Evolutionary conservation across 2,329 filamentous ascomycete genomes (phyloP).

Genomic region (Colletotrichum graminicola): DNA sequence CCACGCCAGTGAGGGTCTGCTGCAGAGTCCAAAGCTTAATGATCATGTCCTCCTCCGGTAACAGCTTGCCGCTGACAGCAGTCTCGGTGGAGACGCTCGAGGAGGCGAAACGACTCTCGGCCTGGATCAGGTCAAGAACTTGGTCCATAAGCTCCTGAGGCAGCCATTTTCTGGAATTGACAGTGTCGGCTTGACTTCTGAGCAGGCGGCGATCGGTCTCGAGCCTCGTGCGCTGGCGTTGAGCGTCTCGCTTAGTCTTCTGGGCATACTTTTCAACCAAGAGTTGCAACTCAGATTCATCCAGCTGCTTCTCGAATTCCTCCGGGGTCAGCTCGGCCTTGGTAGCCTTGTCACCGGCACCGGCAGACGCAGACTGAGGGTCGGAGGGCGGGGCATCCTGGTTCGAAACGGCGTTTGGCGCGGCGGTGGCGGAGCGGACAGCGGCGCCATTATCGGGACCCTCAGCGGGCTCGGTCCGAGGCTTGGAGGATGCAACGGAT

Average conservation of each 20-base stretch:
- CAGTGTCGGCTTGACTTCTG: conserved; percentile 79
- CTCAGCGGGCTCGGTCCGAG: conserved; percentile 70
- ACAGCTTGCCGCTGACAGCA: conserved; percentile 61
- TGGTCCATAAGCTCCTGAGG: conserved; percentile 82
- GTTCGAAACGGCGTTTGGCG: conserved; percentile 10
- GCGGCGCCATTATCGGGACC: conserved; percentile 42
- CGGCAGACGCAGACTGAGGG: conserved; percentile 42
- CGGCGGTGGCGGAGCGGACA: conserved; percentile 17
- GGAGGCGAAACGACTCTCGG: conserved; percentile 71
- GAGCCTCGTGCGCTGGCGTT: conserved; percentile 80
- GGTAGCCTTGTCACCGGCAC: conserved; percentile 44
- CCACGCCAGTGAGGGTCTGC: conserved; percentile 75
- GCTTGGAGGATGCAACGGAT: conserved; percentile 83
- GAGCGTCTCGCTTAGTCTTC: conserved; percentile 83
- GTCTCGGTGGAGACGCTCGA: conserved; percentile 62
- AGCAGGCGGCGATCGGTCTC: conserved; percentile 89
- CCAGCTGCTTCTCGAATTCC: conserved; percentile 89
- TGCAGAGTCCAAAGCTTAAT: conserved; percentile 88
- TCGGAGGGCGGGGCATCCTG: conserved; percentile 49
- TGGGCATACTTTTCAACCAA: conserved; percentile 86
- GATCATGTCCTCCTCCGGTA: conserved; percentile 81
- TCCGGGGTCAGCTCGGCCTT: conserved; percentile 78
- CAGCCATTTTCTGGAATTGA: conserved; percentile 84
- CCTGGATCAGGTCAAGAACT: conserved; percentile 78
- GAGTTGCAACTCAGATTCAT: conserved; percentile 89